Evolutionary conservation across 2,329 filamentous ascomycete species (phyloP), one percentile per base, ranked within the genome.

Genomic region (Emydomyces testavorans): DNA sequence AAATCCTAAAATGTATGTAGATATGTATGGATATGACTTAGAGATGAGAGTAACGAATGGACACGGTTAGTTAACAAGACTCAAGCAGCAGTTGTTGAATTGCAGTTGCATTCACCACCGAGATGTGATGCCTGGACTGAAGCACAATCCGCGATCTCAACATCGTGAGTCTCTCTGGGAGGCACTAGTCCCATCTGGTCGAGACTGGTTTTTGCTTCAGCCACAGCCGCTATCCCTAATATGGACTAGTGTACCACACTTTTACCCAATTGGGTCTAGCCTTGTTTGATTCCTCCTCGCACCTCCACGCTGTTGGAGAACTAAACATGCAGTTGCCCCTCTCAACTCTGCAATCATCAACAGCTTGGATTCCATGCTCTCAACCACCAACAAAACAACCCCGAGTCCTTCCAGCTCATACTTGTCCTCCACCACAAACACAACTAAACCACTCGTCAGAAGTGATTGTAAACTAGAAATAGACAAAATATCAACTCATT

Each of bases 191-290:
- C 26, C 26, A 37, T 23, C 28, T 42, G 29, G 21, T 35, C 32
- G 20, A 16, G 24, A n/a, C 42, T 36, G 16, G 39, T 24, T 48
- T 48, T 38, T 48, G 44, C 49, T 48, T 38, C 44, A 50, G 32
- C 34, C 49, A 39, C 38, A 18, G 16, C 2, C 20, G 10, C 49
- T 40, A 50, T 36, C 4, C 49, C 26, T 2, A 13, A 4, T 15
- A 2, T 26, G 35, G 34, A 4, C 44, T 48, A 44, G 42, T 7
- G 28, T 1, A 26, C 15, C 20, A 7, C 18, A 13, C 18, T 28
- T 39, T 11, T 23, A 13, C 43, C 38, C 13, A 18, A 31, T 31
- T 8, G 4, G 31, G 50, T 15, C 39, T 52, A 48, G 52, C 24
- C 41, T 16, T 4, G 2, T n/a, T 21, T 29, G 21, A 7, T 32